phyloP scores from a whole-genome alignment of 371 early-diverging fungal genomes.

The Circinella minor region DNA sequence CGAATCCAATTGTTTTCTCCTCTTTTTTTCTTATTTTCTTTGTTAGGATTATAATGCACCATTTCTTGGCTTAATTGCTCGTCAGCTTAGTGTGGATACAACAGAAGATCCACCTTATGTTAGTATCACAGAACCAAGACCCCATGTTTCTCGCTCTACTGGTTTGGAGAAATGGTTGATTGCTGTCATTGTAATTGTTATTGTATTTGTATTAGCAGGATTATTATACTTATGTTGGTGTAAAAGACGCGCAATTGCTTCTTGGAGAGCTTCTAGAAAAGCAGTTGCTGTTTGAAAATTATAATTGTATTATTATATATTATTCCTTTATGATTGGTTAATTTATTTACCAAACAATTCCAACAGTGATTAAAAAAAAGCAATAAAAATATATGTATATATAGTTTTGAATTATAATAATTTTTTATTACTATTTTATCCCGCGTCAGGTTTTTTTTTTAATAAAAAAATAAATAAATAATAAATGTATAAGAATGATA shows the following conservation, averaged over 20 bases:
- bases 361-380: too few species aligned
- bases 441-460: background rate
- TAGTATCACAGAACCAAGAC: slow-evolving; percentile 43
- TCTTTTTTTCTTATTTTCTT: too few species aligned
- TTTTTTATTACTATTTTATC: background rate
- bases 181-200: slow-evolving; percentile 53
- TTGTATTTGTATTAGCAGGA: slow-evolving; percentile 24
- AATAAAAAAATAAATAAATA: background rate
- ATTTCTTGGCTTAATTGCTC: slow-evolving; percentile 62
- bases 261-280: background rate
- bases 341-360: background rate
- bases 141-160: slow-evolving; percentile 21
- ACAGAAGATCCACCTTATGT: slow-evolving; percentile 59
- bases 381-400: too few species aligned
- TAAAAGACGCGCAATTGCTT: slow-evolving; percentile 8
- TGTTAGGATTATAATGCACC: slow-evolving; percentile 66
- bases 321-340: too few species aligned
- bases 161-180: slow-evolving; percentile 46
- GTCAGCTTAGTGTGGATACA: slow-evolving; percentile 52
- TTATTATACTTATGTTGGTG: slow-evolving; percentile 17
- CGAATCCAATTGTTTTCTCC: background rate
- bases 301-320: background rate
- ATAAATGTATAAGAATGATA: slow-evolving; percentile 5
- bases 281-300: background rate
- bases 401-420: background rate